Percentiles rank a stretch among this genome's conserved stretches.
These are phyloP conservation scores for Tephrocybe sp. DNA, from an alignment of 768 basidiomycete species.

Conservation along the genomic window DNA sequence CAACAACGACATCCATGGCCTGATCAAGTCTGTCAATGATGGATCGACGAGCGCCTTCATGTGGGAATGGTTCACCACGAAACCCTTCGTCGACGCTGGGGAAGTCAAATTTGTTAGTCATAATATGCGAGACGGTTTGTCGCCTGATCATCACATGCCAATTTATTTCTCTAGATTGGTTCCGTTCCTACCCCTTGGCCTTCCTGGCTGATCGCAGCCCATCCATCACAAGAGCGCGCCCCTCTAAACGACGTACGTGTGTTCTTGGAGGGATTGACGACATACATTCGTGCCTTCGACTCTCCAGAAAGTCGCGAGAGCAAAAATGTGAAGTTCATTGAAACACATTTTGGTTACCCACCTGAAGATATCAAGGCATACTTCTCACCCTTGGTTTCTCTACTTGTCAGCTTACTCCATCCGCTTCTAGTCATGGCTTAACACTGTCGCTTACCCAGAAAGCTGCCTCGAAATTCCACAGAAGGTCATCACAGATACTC, in stretches of 20 bases:
- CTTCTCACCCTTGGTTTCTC: background rate
- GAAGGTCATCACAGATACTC: constrained; percentile 66
- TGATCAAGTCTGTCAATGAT: constrained; percentile 86
- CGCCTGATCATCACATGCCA: background rate
- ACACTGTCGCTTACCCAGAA: constrained; percentile 71
- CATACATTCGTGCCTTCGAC: constrained; percentile 66
- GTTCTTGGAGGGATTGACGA: constrained; percentile 66
- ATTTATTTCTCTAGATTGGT: constrained; percentile 72
- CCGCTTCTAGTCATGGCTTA: constrained; percentile 69
- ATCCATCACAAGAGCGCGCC: constrained; percentile 60
- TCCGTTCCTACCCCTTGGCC: constrained; percentile 94
- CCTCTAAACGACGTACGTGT: constrained; percentile 41
- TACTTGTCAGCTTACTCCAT: background rate
- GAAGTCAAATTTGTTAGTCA: constrained; percentile 78
- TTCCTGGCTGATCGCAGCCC: constrained; percentile 92
- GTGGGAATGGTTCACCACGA: constrained; percentile 90
- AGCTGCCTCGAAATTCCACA: constrained; percentile 62
- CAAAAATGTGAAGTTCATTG: constrained; percentile 72
- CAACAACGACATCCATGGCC: constrained; percentile 76
- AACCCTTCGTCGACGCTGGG: constrained; percentile 73
- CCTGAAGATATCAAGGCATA: constrained; percentile 75
- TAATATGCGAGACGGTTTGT: background rate
- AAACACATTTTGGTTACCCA: constrained; percentile 74
- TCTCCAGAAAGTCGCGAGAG: constrained; percentile 52
- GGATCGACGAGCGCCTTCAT: constrained; percentile 88